phyloP scores from a whole-genome alignment of 441 rosid species.

The Syzygium malaccense region DNA sequence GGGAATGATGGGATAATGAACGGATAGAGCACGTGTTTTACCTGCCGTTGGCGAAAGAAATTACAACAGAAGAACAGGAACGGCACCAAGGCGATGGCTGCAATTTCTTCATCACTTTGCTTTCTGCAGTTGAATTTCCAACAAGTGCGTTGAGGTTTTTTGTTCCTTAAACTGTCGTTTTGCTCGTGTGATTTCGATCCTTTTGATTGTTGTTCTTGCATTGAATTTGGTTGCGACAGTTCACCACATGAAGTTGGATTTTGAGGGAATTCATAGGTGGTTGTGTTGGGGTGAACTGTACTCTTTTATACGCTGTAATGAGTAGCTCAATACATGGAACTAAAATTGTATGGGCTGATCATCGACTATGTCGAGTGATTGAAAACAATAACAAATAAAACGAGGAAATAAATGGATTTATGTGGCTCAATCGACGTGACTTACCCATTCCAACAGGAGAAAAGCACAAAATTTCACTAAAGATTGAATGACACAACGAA shows the following conservation, averaged over 20 bases:
- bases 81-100: neutral
- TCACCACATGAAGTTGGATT: neutral
- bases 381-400: neutral
- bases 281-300: neutral
- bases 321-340: neutral
- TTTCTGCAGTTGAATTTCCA: neutral
- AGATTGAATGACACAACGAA: neutral
- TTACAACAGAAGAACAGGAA: neutral
- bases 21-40: neutral
- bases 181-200: neutral
- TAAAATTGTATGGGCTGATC: neutral
- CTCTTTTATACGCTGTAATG: neutral
- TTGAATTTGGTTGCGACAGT: neutral
- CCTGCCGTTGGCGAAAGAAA: neutral
- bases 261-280: neutral
- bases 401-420: neutral
- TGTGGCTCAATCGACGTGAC: fast-evolving
- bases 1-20: neutral
- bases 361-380: neutral
- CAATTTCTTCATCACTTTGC: neutral
- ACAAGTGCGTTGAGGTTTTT: neutral
- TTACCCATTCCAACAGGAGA: neutral
- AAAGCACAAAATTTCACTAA: neutral
- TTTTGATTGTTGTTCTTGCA: too few species aligned
- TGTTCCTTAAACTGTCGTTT: neutral